Evolutionary conservation across 106 monocot genomes (phyloP).

Genomic region (Dactylorhiza incarnata): DNA sequence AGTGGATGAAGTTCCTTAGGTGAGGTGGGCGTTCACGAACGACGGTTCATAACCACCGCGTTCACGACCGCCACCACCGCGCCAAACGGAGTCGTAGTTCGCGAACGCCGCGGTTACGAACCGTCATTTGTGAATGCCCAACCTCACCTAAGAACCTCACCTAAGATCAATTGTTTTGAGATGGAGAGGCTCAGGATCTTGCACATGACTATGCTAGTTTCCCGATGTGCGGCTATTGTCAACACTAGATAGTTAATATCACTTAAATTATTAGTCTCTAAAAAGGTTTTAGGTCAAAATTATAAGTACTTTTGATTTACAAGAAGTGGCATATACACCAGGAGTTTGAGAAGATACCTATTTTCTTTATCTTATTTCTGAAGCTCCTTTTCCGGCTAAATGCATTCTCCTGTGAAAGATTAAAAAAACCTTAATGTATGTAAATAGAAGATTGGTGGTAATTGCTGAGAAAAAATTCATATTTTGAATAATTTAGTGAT

Average conservation of each 20-base stretch:
- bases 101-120: too few species aligned
- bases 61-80: too few species aligned
- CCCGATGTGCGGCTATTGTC: too few species aligned
- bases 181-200: too few species aligned
- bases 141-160: too few species aligned
- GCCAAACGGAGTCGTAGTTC: too few species aligned
- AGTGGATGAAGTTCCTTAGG: too few species aligned
- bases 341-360: constrained; percentile 26
- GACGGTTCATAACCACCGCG: too few species aligned
- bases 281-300: neutral
- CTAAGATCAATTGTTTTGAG: neutral
- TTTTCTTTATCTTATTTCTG: constrained; percentile 90
- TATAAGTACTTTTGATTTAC: neutral
- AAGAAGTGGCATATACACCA: neutral
- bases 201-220: too few species aligned
- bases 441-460: neutral
- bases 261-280: neutral
- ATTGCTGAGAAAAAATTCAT: too few species aligned
- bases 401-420: constrained; percentile 66
- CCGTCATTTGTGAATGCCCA: too few species aligned
- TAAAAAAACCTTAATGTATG: neutral
- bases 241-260: neutral
- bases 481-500: neutral
- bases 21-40: too few species aligned
- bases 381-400: constrained; percentile 99